Percentiles rank a stretch among this genome's conserved stretches.
These are phyloP conservation scores for Pythium rishiriense DNA, from an alignment of 352 stramenopile species.

Conservation along the genomic window DNA sequence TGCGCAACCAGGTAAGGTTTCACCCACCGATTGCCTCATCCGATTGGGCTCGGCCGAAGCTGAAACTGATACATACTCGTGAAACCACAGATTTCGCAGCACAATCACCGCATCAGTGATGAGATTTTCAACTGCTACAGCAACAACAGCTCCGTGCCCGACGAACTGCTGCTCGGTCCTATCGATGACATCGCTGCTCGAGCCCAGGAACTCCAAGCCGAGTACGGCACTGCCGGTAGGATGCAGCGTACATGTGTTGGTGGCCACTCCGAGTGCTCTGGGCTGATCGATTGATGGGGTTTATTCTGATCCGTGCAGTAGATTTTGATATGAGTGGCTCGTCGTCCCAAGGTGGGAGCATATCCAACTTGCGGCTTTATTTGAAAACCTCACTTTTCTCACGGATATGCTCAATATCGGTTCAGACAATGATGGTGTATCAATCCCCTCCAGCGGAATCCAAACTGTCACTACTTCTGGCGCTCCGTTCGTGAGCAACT, in stretches of 20 bases:
- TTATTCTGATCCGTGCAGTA: no score
- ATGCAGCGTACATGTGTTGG: not conserved
- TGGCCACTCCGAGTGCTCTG: not conserved
- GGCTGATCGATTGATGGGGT: not conserved
- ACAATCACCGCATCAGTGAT: constrained; percentile 78
- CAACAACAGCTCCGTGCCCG: constrained; percentile 78
- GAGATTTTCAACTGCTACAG: constrained; percentile 80
- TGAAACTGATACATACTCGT: not conserved
- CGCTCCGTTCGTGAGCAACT: constrained; percentile 10
- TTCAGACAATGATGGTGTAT: not conserved
- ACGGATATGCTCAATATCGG: not conserved
- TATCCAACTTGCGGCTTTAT: not conserved
- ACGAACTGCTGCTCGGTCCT: constrained; percentile 58
- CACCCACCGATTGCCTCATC: not conserved
- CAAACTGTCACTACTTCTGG: not conserved
- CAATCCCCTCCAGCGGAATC: not conserved
- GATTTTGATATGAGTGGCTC: constrained; percentile 13
- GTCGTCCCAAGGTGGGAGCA: constrained; percentile 2
- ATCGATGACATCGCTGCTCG: constrained; percentile 16
- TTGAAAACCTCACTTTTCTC: not conserved
- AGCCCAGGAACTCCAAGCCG: constrained; percentile 7
- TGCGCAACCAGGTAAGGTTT: constrained; percentile 63
- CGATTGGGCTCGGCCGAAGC: no score
- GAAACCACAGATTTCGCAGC: constrained; percentile 52
- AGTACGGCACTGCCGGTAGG: constrained; percentile 9